Conservation (phyloP, 805 yeast species). For the Debaryomyces castellii region DNA sequence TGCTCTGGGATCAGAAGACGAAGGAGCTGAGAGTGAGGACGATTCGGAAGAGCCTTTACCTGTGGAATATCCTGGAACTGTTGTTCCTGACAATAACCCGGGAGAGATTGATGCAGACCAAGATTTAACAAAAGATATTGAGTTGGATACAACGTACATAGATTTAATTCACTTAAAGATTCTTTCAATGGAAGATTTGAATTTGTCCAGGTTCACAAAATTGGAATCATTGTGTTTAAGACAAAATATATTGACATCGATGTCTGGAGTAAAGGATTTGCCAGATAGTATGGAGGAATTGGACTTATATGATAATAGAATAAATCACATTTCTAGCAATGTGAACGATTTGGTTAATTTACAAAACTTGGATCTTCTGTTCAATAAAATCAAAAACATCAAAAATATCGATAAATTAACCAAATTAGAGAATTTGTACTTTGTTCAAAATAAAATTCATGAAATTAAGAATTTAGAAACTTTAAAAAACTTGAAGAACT, state of each 20-base stretch:
- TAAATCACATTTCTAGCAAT: conserved; percentile 78
- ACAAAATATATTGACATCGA: conserved; percentile 77
- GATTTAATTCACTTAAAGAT: conserved; percentile 74
- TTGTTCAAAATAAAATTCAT: conserved; percentile 84
- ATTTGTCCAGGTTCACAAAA: conserved; percentile 53
- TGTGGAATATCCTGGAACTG: conserved; percentile 43
- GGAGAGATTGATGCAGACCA: conserved; percentile 68
- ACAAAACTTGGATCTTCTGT: conserved; percentile 73
- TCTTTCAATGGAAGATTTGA: conserved; percentile 58
- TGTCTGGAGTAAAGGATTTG: conserved; percentile 55
- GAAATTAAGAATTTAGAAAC: conserved; percentile 67
- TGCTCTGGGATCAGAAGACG: conserved; percentile 16
- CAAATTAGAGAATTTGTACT: conserved; percentile 66
- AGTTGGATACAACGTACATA: conserved; percentile 56
- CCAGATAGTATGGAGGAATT: conserved; percentile 71
- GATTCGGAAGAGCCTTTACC: conserved; percentile 34
- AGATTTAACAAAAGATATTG: conserved; percentile 58
- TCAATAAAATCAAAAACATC: conserved; percentile 84
- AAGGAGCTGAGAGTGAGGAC: conserved; percentile 25
- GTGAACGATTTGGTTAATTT: conserved; percentile 59
- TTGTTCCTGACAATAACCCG: conserved; percentile 43
- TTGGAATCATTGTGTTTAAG: conserved; percentile 70
- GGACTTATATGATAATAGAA: conserved; percentile 89
- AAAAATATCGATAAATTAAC: conserved; percentile 68
- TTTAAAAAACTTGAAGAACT: conserved; percentile 55